Percentiles rank a stretch among this genome's conserved stretches.
Evolutionary conservation across 2,329 filamentous ascomycete species (phyloP).

Genomic region (Aureobasidium vineae): DNA sequence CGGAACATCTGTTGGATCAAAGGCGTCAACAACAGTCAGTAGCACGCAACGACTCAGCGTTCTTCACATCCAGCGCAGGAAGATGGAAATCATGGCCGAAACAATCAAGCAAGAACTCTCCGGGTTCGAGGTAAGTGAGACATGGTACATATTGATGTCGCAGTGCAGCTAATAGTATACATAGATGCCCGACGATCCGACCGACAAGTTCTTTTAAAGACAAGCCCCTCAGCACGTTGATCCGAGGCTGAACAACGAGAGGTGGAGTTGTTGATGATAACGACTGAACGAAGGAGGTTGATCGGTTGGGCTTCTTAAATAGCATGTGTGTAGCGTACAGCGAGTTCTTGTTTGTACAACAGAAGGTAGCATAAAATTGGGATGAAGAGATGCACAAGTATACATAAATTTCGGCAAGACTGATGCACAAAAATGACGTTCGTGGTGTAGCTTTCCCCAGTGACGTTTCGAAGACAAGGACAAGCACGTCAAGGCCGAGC

Average conservation of each 20-base stretch:
- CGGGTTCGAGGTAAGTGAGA: conserved; percentile 44
- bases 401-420: background rate
- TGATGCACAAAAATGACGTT: background rate
- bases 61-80: conserved; percentile 51
- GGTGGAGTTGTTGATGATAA: background rate
- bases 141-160: background rate
- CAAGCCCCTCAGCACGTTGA: no score
- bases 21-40: conserved; percentile 38
- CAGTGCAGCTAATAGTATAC: background rate
- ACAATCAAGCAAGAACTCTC: conserved; percentile 48
- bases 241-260: background rate
- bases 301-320: background rate
- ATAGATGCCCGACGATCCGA: conserved; percentile 47
- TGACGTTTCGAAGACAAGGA: conserved; percentile 9
- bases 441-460: conserved; percentile 2
- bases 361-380: background rate
- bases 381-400: background rate
- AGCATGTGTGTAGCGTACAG: background rate
- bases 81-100: conserved; percentile 48
- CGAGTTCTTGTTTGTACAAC: background rate
- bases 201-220: conserved; percentile 36
- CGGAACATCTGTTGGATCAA: conserved; percentile 27
- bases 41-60: conserved; percentile 42
- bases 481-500: conserved; percentile 16
- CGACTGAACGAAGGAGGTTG: background rate